A percentile compares a stretch with the other conserved stretches of the same genome.
Conservation (phyloP, 2,329 filamentous ascomycete genomes). For the Arachnomyces sp. region DNA sequence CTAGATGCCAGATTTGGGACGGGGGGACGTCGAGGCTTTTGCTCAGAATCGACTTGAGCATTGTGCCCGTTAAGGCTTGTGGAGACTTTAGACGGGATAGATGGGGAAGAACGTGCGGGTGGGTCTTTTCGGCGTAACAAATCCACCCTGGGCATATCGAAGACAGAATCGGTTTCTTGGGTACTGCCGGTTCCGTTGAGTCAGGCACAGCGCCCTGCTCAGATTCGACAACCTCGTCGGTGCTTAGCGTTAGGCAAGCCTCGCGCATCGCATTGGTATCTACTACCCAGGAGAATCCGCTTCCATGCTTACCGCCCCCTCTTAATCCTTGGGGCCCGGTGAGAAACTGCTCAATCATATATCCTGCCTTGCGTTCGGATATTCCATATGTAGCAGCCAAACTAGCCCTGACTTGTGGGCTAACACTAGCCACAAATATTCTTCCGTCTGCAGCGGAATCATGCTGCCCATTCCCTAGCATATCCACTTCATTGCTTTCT, state of each 20-base stretch:
- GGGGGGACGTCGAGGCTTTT: conserved; percentile 62
- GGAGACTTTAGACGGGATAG: conserved; percentile 87
- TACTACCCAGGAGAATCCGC: conserved; percentile 78
- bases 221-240: conserved; percentile 56
- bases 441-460: conserved; percentile 44
- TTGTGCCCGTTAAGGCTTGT: conserved; percentile 80
- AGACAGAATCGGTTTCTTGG: conserved; percentile 51
- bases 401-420: conserved; percentile 82
- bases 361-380: conserved; percentile 62
- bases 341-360: conserved; percentile 76
- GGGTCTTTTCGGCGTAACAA: conserved; percentile 97
- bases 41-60: conserved; percentile 79
- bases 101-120: conserved; percentile 85
- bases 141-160: conserved; percentile 97
- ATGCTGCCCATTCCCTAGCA: conserved; percentile 38
- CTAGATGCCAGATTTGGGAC: conserved; percentile 83
- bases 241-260: conserved; percentile 70
- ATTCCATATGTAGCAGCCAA: conserved; percentile 75
- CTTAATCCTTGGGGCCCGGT: conserved; percentile 61
- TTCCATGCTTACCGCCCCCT: conserved; percentile 61
- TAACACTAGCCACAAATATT: conserved; percentile 85
- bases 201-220: conserved; percentile 9
- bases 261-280: conserved; percentile 82
- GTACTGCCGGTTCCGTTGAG: conserved; percentile 16
- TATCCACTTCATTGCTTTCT: conserved; percentile 9